Conservation (phyloP, 257 asterid genomes). For the Ilex aquifolium region DNA sequence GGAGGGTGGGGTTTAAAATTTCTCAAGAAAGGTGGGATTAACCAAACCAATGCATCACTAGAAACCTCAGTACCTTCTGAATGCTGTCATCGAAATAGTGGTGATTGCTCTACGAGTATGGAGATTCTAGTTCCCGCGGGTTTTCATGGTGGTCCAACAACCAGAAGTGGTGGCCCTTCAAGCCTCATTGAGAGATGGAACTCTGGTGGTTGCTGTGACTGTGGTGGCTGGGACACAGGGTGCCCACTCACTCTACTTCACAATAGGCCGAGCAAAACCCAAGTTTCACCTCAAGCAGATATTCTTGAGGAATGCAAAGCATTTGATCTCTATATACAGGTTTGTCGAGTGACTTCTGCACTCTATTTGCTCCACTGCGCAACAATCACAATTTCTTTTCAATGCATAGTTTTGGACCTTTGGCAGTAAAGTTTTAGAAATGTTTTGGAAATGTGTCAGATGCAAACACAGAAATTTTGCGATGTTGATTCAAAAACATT, state of each 20-base stretch:
- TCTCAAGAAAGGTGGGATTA: conserved; percentile 37
- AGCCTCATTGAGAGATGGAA: conserved; percentile 70
- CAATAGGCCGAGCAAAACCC: conserved; percentile 19
- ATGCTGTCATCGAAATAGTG: conserved; percentile 22
- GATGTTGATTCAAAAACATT: no score
- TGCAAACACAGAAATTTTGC: no score
- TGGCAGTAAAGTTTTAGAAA: no score
- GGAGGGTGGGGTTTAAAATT: conserved; percentile 98
- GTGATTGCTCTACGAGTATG: conserved; percentile 64
- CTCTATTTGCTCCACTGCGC: not conserved
- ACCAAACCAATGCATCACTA: conserved; percentile 8
- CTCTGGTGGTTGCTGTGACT: conserved; percentile 77
- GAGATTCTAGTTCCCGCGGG: conserved; percentile 68
- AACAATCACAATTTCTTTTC: no score
- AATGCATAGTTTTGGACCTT: no score
- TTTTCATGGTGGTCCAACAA: conserved; percentile 79
- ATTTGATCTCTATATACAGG: conserved; percentile 68
- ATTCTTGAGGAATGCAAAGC: conserved; percentile 50
- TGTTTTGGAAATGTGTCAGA: no score
- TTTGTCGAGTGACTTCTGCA: conserved; percentile 12
- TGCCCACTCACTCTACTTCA: conserved; percentile 70
- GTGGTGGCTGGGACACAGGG: conserved; percentile 97
- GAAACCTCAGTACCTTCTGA: conserved; percentile 21
- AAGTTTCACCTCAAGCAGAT: conserved; percentile 19
- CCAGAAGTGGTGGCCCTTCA: conserved; percentile 60